These are phyloP conservation scores for Aphanoascus verrucosus DNA, from an alignment of 2,329 filamentous ascomycete species.

Conservation along the genomic window DNA sequence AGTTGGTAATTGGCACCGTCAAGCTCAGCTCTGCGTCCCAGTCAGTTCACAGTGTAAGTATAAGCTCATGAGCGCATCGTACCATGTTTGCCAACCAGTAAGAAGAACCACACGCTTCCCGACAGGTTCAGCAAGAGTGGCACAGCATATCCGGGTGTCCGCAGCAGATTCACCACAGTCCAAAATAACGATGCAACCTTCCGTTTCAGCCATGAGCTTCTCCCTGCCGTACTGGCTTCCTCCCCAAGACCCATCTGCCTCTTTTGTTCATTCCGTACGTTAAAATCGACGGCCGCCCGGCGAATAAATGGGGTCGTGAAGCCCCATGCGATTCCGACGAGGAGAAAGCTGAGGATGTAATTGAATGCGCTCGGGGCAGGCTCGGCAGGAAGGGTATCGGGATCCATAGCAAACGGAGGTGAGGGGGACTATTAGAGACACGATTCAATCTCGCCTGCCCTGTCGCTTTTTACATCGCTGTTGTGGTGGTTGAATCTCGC, in stretches of 20 bases:
- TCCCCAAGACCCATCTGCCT: constrained; percentile 6
- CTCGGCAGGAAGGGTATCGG: constrained; percentile 21
- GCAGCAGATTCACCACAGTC: constrained; percentile 64
- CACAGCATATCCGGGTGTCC: constrained; percentile 72
- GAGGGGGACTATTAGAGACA: background rate
- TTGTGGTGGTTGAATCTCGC: too few relatives aligned
- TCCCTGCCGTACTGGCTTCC: constrained; percentile 18
- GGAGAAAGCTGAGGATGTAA: constrained; percentile 78
- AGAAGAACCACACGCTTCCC: constrained; percentile 91
- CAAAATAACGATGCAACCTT: constrained; percentile 58
- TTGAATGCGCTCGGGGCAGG: constrained; percentile 47
- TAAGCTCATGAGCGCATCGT: constrained; percentile 24
- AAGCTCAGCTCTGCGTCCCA: constrained; percentile 63
- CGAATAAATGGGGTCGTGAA: constrained; percentile 89
- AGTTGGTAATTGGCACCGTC: constrained; percentile 91
- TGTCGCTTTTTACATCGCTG: constrained; percentile 7
- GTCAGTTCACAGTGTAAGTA: background rate
- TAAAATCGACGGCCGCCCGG: constrained; percentile 66
- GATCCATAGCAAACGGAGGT: constrained; percentile 22
- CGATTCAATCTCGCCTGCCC: background rate
- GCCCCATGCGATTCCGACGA: constrained; percentile 87
- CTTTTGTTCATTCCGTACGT: constrained; percentile 37
- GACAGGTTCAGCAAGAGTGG: constrained; percentile 81
- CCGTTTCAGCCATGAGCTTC: constrained; percentile 49
- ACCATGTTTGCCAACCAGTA: constrained; percentile 88